A percentile compares a stretch with the other conserved stretches of the same genome.
These are phyloP conservation scores for Trichoderma harzianum DNA, from an alignment of 2,329 filamentous ascomycete genomes.

Conservation along the genomic window DNA sequence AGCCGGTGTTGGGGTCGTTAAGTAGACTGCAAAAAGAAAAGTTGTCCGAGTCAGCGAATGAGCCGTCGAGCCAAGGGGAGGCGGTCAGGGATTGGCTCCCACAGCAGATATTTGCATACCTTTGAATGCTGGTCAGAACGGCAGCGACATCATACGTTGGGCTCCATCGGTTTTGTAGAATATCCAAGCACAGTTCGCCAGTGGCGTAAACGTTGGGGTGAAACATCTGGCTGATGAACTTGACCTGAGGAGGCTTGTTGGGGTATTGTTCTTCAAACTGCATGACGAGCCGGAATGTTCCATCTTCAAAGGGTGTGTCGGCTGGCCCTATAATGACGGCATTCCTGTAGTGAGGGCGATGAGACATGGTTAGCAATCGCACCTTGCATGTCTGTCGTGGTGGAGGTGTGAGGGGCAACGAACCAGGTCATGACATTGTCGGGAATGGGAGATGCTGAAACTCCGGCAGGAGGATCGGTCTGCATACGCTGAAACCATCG, in stretches of 20 bases:
- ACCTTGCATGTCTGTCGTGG: background rate
- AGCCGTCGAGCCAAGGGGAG: background rate
- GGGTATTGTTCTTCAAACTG: constrained; percentile 99
- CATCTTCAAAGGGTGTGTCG: constrained; percentile 97
- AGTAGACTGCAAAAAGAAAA: constrained; percentile 61
- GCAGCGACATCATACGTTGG: constrained; percentile 98
- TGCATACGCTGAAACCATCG: constrained; percentile 77
- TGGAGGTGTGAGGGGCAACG: constrained; percentile 26
- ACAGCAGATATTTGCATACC: constrained; percentile 49
- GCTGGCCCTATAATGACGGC: constrained; percentile 96
- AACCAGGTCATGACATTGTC: constrained; percentile 98
- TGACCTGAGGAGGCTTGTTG: constrained; percentile 95
- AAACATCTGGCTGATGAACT: constrained; percentile 99
- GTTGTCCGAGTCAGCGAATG: background rate
- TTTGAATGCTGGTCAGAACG: constrained; percentile 95
- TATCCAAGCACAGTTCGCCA: constrained; percentile 93
- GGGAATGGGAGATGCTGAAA: constrained; percentile 91
- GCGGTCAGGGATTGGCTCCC: background rate
- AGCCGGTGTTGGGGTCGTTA: constrained; percentile 98
- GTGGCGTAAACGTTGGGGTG: constrained; percentile 98
- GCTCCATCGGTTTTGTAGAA: constrained; percentile 96
- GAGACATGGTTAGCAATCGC: constrained; percentile 15
- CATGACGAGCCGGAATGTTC: constrained; percentile 96
- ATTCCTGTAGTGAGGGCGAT: constrained; percentile 61
- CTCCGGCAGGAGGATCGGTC: constrained; percentile 93